Evolutionary conservation across 1,284 basidiomycete genomes (phyloP).

Genomic region (Grifola frondosa): DNA sequence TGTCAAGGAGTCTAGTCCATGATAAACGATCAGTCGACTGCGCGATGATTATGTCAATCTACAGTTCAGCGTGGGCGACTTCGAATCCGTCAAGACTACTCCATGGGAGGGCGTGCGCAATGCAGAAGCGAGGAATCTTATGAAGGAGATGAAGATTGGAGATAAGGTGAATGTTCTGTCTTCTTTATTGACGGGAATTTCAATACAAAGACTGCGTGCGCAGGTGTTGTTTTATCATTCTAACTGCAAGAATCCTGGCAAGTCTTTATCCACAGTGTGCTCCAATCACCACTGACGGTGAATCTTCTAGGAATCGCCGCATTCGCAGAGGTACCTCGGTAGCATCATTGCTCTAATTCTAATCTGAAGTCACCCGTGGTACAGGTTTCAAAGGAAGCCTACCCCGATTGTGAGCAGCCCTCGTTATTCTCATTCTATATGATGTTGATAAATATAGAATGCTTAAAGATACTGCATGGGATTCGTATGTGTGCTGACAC

Average conservation of each 20-base stretch:
- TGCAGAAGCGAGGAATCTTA: constrained; percentile 88
- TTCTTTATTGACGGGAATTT: constrained; percentile 5
- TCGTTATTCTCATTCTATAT: constrained; percentile 4
- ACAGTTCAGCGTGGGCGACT: constrained; percentile 92
- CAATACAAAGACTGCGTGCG: constrained; percentile 6
- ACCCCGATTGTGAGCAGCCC: constrained; percentile 77
- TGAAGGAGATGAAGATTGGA: constrained; percentile 87
- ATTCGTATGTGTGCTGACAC: constrained; percentile 52
- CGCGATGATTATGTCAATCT: constrained; percentile 1
- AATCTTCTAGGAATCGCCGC: constrained; percentile 72
- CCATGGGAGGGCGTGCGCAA: constrained; percentile 93
- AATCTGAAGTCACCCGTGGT: too few species aligned
- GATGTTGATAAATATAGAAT: constrained; percentile 17
- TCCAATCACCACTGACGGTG: not conserved
- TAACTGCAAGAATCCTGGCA: constrained; percentile 87
- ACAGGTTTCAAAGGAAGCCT: constrained; percentile 80
- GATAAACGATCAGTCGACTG: not conserved
- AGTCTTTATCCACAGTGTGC: constrained; percentile 16
- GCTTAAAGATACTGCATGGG: constrained; percentile 82
- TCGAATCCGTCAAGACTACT: constrained; percentile 72
- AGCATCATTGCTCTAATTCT: not conserved
- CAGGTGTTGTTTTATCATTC: constrained; percentile 81
- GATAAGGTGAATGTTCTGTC: constrained; percentile 59
- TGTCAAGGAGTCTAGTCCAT: constrained; percentile 61
- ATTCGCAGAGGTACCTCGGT: constrained; percentile 66